Conservation (phyloP, 202 grass and related monocot genomes). For the Musa balbisiana region DNA sequence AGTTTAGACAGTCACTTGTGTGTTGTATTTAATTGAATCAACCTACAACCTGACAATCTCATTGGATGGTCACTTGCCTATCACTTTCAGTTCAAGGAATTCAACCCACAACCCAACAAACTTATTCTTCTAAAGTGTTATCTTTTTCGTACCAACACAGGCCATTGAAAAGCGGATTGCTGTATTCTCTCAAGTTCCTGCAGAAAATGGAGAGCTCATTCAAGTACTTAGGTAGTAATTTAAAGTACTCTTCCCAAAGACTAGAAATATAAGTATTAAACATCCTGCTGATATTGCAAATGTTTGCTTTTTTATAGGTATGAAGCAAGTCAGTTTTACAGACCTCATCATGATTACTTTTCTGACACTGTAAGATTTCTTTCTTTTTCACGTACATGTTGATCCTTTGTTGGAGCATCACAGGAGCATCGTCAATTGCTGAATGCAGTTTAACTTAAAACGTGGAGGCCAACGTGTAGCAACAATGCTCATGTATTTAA, state of each 20-base stretch:
- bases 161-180: conserved; percentile 85
- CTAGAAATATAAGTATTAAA: background rate
- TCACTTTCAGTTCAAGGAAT: background rate
- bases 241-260: background rate
- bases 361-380: conserved; percentile 72
- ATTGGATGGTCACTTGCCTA: background rate
- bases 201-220: conserved; percentile 89
- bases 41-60: too few species aligned
- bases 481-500: conserved; percentile 98
- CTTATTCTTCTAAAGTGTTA: conserved; percentile 6
- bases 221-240: conserved; percentile 57
- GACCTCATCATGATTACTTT: conserved; percentile 89
- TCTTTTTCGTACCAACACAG: conserved; percentile 26
- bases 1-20: too few species aligned
- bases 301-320: conserved; percentile 45
- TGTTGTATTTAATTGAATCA: too few species aligned
- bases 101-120: background rate
- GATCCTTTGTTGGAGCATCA: background rate
- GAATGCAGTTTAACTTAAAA: conserved; percentile 70
- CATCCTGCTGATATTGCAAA: background rate
- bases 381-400: background rate
- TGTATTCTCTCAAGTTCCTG: conserved; percentile 84
- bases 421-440: background rate
- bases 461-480: conserved; percentile 81
- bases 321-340: conserved; percentile 69